Base-by-base conservation (phyloP, 1,284 basidiomycete species). In the Sporisorium exsertum region DNA sequence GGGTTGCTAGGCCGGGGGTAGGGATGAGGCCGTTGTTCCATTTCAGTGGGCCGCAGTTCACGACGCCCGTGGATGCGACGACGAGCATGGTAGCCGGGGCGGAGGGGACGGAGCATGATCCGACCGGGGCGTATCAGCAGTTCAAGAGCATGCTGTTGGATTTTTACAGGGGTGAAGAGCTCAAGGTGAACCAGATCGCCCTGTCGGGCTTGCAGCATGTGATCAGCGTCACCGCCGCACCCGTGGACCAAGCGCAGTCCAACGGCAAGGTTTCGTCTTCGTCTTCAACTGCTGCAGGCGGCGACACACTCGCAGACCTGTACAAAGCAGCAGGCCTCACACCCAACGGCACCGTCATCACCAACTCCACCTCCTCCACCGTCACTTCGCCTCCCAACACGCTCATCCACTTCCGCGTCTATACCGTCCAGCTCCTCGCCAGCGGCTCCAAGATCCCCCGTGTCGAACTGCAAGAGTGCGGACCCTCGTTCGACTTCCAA, bases 1-100 rank as follows among this genome's bases (percentile, higher is more conserved):
- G 93, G 92, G 92, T 92, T 50, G 88, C 91, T 42, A 97, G 97
- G 89, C 91, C 92, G 12, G 92, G 94, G 5, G 90, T 93, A 32
- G 95, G 95, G n/a, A 91, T 94, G 80, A 91, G 93, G 79, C 95
- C 96, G 55, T 87, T 98, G 77, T 92, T 99, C 88, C 94, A 97
- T 85, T 99, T 99, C 85, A 94, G 94, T 32, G 96, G 85, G 2
- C 83, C 85, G n/a, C 80, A 86, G 58, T 86, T 86, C 63, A 68
- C 85, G 27, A 60, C 80, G 13, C 68, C 67, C 26, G 77, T 93
- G 2, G 70, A 69, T 51, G 55, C 71, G 20, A 72, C 58, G 15
- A 66, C 59, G 35, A 69, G 69, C 46, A 69, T 65, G 63, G 32
- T 66, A 1, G 69, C 65, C 0, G 74, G 74, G 9, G 62, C 71